A percentile compares a stretch with the other conserved stretches of the same genome.
Conservation (phyloP, 108 stramenopile species). For the Nitzschia sp. region DNA sequence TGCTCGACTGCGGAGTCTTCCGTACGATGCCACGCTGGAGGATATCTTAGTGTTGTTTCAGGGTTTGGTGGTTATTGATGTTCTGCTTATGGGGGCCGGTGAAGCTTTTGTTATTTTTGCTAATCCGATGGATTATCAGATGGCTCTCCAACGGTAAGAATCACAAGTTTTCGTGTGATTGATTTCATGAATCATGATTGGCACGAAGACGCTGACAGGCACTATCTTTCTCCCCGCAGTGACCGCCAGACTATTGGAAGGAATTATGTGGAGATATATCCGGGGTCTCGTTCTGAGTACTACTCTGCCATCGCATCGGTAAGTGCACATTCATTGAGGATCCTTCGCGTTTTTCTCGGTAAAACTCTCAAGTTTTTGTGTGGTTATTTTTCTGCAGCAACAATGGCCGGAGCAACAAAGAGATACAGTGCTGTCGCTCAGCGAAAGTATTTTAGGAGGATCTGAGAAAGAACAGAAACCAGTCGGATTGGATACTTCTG, state of each 20-base stretch:
- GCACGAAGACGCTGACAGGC: neutral
- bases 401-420: slow-evolving; percentile 66
- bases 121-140: slow-evolving; percentile 93
- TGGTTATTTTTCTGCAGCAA: slow-evolving; percentile 37
- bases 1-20: slow-evolving; percentile 83
- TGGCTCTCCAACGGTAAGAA: slow-evolving; percentile 88
- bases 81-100: slow-evolving; percentile 74
- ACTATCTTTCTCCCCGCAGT: slow-evolving; percentile 28
- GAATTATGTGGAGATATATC: slow-evolving; percentile 87
- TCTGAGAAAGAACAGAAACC: neutral
- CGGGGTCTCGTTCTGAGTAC: slow-evolving; percentile 87
- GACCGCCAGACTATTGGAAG: slow-evolving; percentile 82
- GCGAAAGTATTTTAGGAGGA: slow-evolving; percentile 22
- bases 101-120: slow-evolving; percentile 93
- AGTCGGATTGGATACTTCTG: neutral
- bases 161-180: neutral
- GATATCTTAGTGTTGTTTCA: slow-evolving; percentile 93
- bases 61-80: slow-evolving; percentile 91
- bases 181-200: neutral
- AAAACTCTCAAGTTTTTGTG: neutral
- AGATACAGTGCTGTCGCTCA: slow-evolving; percentile 16
- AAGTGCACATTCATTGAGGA: slow-evolving; percentile 31
- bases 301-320: slow-evolving; percentile 87
- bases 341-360: too few species aligned
- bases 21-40: slow-evolving; percentile 91